Evolutionary conservation across 441 rosid species (phyloP).

Genomic region (Biscutella laevigata): DNA sequence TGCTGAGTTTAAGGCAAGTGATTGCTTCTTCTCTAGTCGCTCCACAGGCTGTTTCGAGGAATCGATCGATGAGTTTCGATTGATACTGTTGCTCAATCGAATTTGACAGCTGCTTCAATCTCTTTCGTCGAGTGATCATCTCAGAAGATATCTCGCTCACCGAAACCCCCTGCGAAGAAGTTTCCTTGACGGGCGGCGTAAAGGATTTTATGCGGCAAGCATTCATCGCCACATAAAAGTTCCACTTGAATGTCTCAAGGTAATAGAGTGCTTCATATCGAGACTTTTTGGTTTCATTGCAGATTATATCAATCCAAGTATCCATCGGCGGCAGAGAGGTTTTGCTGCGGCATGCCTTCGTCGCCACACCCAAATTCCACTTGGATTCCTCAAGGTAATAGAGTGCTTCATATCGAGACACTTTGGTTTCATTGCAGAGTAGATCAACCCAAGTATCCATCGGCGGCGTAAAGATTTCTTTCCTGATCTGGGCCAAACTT

Average conservation of each 20-base stretch:
- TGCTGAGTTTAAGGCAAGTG: background rate
- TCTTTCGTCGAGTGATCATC: too few species aligned
- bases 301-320: background rate
- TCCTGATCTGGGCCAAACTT: too few species aligned
- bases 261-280: background rate
- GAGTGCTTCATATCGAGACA: background rate
- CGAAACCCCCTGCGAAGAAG: background rate
- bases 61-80: background rate
- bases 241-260: background rate
- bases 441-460: background rate
- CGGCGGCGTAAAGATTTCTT: background rate
- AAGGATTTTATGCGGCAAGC: background rate
- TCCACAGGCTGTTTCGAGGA: background rate
- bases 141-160: too few species aligned
- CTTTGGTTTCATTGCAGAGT: background rate
- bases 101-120: too few species aligned
- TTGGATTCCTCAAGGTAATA: background rate
- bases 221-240: background rate
- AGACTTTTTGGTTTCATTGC: background rate
- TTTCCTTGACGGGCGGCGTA: background rate
- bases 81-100: background rate
- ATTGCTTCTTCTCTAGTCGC: background rate
- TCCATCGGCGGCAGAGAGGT: background rate
- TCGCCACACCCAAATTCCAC: background rate
- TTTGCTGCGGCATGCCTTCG: background rate